A percentile compares a stretch with the other conserved stretches of the same genome.
Evolutionary conservation across 352 stramenopile genomes (phyloP).

Genomic region (Phytopythium litorale): DNA sequence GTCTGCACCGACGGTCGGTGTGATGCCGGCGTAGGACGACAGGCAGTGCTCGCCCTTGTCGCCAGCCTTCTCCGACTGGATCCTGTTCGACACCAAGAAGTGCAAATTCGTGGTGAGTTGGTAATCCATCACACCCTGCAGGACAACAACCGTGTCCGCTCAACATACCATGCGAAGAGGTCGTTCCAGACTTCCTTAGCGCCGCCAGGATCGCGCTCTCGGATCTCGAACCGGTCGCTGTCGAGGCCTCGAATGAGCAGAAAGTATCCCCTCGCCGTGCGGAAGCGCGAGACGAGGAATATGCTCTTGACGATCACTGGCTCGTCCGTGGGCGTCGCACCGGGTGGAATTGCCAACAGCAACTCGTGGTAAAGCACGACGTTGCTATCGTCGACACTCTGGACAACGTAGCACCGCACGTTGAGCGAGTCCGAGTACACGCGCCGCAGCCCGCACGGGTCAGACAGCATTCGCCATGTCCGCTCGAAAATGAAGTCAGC

Average conservation of each 20-base stretch:
- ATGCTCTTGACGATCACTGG: slow-evolving; percentile 5
- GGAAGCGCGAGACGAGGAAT: slow-evolving; percentile 2
- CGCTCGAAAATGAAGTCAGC: slow-evolving; percentile 3
- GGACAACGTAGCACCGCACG: slow-evolving; percentile 5
- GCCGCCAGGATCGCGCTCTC: background rate
- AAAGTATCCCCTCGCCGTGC: background rate
- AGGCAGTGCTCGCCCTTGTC: background rate
- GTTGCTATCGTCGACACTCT: slow-evolving; percentile 9
- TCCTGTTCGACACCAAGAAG: background rate
- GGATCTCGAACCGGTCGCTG: slow-evolving; percentile 5
- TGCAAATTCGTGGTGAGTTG: background rate
- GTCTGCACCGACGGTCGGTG: background rate
- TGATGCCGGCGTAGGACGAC: slow-evolving; percentile 1
- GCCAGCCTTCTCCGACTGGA: slow-evolving; percentile 2
- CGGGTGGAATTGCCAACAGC: background rate
- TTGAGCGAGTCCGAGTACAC: slow-evolving; percentile 6
- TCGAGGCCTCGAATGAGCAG: slow-evolving; percentile 3
- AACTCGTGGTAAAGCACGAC: slow-evolving; percentile 5
- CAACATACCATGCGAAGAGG: slow-evolving; percentile 5
- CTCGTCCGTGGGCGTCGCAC: background rate
- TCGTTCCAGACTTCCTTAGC: slow-evolving; percentile 4
- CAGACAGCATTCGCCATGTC: slow-evolving; percentile 2
- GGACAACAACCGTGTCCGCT: no score
- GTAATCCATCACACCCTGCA: background rate
- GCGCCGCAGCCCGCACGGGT: background rate